Evolutionary conservation across 305 asterid species (phyloP).

Genomic region (Fraxinus ornus): DNA sequence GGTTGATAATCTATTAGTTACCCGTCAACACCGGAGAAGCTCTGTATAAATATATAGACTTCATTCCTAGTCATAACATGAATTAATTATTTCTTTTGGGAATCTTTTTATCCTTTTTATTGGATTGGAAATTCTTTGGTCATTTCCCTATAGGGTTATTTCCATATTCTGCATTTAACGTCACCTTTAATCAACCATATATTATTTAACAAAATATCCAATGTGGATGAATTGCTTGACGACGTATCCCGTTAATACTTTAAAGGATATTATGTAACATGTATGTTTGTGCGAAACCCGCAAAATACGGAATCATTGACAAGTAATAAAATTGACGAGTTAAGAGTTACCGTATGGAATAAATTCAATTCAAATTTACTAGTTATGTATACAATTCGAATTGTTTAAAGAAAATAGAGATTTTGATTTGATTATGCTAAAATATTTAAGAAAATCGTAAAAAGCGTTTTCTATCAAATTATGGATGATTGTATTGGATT

Average conservation of each 20-base stretch:
- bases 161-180: not conserved
- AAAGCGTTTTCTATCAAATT: no score
- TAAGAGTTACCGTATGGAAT: no score
- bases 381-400: no score
- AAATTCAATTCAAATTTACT: no score
- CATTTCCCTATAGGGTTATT: not conserved
- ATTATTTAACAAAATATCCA: not conserved
- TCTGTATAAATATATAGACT: not conserved
- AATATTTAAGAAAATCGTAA: no score
- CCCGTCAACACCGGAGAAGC: conserved; percentile 48
- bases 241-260: not conserved
- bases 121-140: not conserved
- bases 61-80: not conserved
- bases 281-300: no score
- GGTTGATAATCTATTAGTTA: conserved; percentile 38
- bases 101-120: not conserved
- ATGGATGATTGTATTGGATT: no score
- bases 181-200: not conserved
- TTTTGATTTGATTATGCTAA: no score
- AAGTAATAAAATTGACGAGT: no score
- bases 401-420: no score
- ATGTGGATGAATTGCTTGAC: not conserved
- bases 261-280: no score
- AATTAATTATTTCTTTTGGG: not conserved
- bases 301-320: no score